Conservation (phyloP, 148 eudicot genomes). For the Nyssa sinensis region DNA sequence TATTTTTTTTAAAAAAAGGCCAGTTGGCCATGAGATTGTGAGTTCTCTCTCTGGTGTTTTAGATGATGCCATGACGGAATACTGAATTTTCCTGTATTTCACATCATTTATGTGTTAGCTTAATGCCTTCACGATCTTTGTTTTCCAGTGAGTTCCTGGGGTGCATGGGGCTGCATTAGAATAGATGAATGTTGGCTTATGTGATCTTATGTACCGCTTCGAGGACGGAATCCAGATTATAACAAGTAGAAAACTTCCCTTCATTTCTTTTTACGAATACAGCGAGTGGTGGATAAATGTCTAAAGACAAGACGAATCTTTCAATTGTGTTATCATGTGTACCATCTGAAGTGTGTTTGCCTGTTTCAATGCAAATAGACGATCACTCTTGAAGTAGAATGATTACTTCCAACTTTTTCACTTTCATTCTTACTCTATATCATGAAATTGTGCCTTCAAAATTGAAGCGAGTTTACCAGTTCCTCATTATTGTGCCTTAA, state of each 20-base stretch:
- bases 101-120: background rate
- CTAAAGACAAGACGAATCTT: background rate
- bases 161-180: background rate
- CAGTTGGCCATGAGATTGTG: too few relatives aligned
- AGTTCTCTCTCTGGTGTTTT: background rate
- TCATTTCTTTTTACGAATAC: background rate
- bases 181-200: slow-evolving; percentile 4
- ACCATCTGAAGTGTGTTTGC: background rate
- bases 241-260: background rate
- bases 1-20: too few relatives aligned
- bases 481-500: background rate
- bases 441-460: too few relatives aligned
- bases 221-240: background rate
- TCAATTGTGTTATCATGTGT: background rate
- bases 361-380: background rate
- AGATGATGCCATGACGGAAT: background rate
- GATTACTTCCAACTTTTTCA: background rate
- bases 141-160: slow-evolving; percentile 2
- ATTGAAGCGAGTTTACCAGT: background rate
- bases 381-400: background rate
- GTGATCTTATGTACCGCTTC: background rate
- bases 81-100: background rate
- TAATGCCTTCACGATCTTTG: background rate
- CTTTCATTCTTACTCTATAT: background rate
- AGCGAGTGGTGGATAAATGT: background rate